Evolutionary conservation across 129 eudicot genomes (phyloP), one percentile per base, ranked within the genome.

Genomic region (Calendula officinalis): DNA sequence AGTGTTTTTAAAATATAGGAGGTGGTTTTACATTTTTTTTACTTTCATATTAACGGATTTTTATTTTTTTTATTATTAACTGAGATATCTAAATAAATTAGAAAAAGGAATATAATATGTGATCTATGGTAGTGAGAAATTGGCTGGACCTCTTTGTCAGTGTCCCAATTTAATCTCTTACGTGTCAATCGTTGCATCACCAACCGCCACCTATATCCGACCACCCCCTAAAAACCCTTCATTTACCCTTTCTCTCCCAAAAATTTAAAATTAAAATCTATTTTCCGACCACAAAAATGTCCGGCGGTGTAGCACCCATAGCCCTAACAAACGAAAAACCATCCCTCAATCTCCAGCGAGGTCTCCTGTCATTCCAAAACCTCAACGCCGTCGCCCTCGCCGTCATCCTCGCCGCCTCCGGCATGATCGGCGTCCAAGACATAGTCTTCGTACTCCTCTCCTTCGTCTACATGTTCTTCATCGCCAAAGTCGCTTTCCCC

Each of bases 401-500:
- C 54, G 2, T 80, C 68, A 68, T 88, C 75, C 77, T 92, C 67
- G 68, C 98, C 56, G 71, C 85, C 22, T 81, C 80, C 66, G 91
- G 95, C 75, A 73, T 85, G 87, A 86, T 85, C 4, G 48, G 71
- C 40, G 0, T 66, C 41, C 79, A 81, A 43, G 81, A 85, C 59
- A 11, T 81, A 22, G 38, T 79, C 30, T 83, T 92, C 46, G 89
- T 85, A 1, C 9, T 80, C 61, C 63, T 88, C 71, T 77, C 85
- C 49, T 5, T 79, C 59, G 14, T 88, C 81, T 92, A 85, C 82
- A 75, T 79, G 39, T 59, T 72, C 70, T 81, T 88, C 81, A 54
- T 92, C 39, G 67, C 95, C 15, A 77, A 49, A 8, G 27, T 81
- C 42, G 82, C 95, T 6, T 92, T 83, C 63, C 98, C 98, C 3